phyloP scores from a whole-genome alignment of 495 filamentous ascomycete genomes.

The Hypoxylon rickii region DNA sequence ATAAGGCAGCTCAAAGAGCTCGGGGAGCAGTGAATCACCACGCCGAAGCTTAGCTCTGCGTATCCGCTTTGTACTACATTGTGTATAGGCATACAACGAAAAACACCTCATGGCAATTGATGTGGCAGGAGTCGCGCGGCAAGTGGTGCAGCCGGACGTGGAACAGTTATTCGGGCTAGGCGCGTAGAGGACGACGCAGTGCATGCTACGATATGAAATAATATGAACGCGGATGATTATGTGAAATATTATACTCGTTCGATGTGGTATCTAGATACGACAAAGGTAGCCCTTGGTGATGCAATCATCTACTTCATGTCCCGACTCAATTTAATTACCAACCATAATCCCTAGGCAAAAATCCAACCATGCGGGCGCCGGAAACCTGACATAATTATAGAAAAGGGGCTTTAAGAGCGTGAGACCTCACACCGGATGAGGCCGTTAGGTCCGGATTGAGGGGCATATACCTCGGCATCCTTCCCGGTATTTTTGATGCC shows the following conservation, averaged over 20 bases:
- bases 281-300: neutral
- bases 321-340: neutral
- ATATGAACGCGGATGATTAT: too few species aligned
- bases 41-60: too few species aligned
- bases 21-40: conserved; percentile 5
- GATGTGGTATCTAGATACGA: neutral
- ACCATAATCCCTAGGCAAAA: conserved; percentile 8
- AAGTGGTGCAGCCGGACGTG: neutral
- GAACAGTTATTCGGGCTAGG: neutral
- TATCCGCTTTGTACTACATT: conserved; percentile 11
- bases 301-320: neutral
- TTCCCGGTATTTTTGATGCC: conserved; percentile 95
- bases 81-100: conserved; percentile 32
- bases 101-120: conserved; percentile 23
- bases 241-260: neutral
- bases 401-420: conserved; percentile 48
- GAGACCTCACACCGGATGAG: conserved; percentile 94
- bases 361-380: conserved; percentile 19
- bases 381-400: conserved; percentile 6
- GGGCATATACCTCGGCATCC: conserved; percentile 93
- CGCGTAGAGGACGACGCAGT: too few species aligned
- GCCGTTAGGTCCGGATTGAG: conserved; percentile 90
- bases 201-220: too few species aligned
- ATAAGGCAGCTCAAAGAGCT: neutral
- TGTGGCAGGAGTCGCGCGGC: neutral